These are phyloP conservation scores for Camellia lanceoleosa DNA, from an alignment of 148 eudicot species.

Conservation along the genomic window DNA sequence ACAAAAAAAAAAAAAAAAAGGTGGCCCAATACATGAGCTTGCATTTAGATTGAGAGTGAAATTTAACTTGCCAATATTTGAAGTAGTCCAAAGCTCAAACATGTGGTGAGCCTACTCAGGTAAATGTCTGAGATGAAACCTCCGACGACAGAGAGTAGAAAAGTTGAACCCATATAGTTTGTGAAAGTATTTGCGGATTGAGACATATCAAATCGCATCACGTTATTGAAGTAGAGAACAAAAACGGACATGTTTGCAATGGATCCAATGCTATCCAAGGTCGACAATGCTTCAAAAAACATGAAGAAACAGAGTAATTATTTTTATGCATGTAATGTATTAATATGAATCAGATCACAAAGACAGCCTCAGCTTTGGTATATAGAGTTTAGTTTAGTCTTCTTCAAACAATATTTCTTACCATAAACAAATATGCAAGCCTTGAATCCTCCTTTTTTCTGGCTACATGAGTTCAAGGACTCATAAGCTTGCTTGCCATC, in stretches of 20 bases:
- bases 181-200: constrained; percentile 52
- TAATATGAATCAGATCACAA: no score
- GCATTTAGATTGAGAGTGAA: background rate
- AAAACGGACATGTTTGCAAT: constrained; percentile 35
- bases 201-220: constrained; percentile 37
- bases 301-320: no score
- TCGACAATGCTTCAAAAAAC: constrained; percentile 25
- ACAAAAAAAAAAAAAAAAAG: no score
- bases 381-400: no score
- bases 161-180: constrained; percentile 47
- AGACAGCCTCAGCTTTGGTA: no score
- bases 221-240: constrained; percentile 33
- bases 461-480: no score
- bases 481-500: no score
- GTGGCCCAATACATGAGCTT: background rate
- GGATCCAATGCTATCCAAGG: constrained; percentile 41
- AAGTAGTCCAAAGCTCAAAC: constrained; percentile 21
- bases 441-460: no score
- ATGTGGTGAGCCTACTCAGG: constrained; percentile 33
- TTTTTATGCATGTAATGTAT: no score
- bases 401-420: no score
- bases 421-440: no score
- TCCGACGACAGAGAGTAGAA: constrained; percentile 43
- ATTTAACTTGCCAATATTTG: constrained; percentile 26
- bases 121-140: constrained; percentile 47